These are phyloP conservation scores for Xylaria sp. DNA, from an alignment of 2,329 filamentous ascomycete genomes.

Conservation along the genomic window DNA sequence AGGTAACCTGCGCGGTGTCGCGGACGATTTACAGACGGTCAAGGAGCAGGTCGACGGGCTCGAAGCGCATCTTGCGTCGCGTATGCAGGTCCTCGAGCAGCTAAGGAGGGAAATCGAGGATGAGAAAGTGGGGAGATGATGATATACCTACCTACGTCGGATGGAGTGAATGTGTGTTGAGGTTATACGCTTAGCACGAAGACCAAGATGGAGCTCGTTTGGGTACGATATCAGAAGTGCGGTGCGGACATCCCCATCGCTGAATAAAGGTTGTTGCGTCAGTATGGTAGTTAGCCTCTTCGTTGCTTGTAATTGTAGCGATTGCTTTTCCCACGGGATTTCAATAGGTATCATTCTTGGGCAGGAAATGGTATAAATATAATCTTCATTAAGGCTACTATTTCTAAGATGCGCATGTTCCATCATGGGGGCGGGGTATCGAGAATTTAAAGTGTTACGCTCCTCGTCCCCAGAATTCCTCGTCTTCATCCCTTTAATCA, in stretches of 20 bases:
- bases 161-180: not conserved
- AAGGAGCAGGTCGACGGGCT: conserved; percentile 92
- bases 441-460: conserved; percentile 18
- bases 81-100: conserved; percentile 77
- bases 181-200: not conserved
- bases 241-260: conserved; percentile 7
- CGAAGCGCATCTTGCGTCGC: conserved; percentile 77
- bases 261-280: not conserved
- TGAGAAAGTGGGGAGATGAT: conserved; percentile 68
- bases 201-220: conserved; percentile 17
- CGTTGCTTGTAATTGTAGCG: not conserved
- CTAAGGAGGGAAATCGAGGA: conserved; percentile 84
- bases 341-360: not conserved
- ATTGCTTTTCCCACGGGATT: not conserved
- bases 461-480: not conserved
- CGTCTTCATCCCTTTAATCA: not conserved
- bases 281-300: not conserved
- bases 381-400: conserved; percentile 16
- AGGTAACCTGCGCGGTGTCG: conserved; percentile 74
- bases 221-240: conserved; percentile 20
- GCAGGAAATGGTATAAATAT: conserved; percentile 6
- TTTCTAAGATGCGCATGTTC: conserved; percentile 4
- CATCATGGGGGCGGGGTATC: conserved; percentile 20
- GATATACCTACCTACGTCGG: not conserved
- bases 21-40: conserved; percentile 88